Percentiles rank a stretch among this genome's conserved stretches.
Evolutionary conservation across 257 asterid genomes (phyloP).

Genomic region (Haberlea rhodopensis): DNA sequence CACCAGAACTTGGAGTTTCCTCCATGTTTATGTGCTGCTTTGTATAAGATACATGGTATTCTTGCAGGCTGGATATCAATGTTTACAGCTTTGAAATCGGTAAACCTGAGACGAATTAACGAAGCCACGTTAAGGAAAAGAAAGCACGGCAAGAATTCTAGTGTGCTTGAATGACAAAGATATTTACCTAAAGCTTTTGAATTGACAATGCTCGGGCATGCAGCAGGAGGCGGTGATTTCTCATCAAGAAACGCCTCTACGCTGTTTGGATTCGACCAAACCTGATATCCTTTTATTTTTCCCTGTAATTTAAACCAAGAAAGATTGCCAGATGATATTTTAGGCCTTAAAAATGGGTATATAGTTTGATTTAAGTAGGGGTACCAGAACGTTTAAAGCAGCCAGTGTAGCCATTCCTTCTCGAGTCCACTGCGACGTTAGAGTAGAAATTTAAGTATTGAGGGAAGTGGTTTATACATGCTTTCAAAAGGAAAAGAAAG

Average conservation of each 20-base stretch:
- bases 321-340: neutral
- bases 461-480: neutral
- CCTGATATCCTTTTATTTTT: conserved; percentile 75
- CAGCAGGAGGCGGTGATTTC: conserved; percentile 73
- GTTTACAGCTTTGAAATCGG: neutral
- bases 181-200: conserved; percentile 74
- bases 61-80: neutral
- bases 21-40: neutral
- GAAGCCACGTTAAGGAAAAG: neutral
- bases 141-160: neutral
- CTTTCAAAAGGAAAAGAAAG: neutral
- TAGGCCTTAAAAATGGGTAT: neutral
- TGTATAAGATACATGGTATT: neutral
- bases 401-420: conserved; percentile 99
- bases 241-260: conserved; percentile 73
- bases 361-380: neutral
- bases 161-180: neutral
- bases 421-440: conserved; percentile 86
- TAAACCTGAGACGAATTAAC: neutral
- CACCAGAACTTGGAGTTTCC: neutral
- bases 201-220: conserved; percentile 91
- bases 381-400: conserved; percentile 91
- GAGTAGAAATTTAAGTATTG: neutral
- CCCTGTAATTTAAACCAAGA: conserved; percentile 46
- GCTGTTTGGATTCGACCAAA: conserved; percentile 71